Evolutionary conservation across 345 rosid genomes (phyloP), one percentile per base, ranked within the genome.

Genomic region (Pistacia vera): DNA sequence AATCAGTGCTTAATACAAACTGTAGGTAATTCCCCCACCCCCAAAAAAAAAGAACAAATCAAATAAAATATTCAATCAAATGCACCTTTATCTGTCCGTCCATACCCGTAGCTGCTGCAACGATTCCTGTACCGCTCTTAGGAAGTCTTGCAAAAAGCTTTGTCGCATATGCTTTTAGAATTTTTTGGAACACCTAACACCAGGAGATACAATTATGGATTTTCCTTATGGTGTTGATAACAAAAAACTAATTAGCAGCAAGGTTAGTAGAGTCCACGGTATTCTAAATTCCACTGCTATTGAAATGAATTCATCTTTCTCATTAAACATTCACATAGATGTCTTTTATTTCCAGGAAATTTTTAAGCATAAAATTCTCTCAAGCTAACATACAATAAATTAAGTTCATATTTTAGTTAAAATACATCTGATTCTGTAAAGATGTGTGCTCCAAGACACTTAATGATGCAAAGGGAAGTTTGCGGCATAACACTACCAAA

Each of bases 51-150:
- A 22, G 0, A 22, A 22, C 22, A 22, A 22, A 22, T 22, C 22
- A 22, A 22, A 22, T 22, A 0, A 22, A 22, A 22, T 22, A 22
- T 22, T 22, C 22, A 22, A 22, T 22, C 22, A 22, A 22, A n/a
- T 49, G 44, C 75, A 96, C 99, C 97, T 92, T 96, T 88, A 96
- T 96, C 81, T 90, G 98, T 64, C 97, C 93, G 73, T 96, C 99
- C 89, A 91, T 91, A 73, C 99, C 98, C 10, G 99, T 96, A 63
- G 99, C 99, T 66, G 99, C 97, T 33, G 99, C 99, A 81, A 96
- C 99, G 73, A 96, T 88, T 68, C 99, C 99, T 10, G 89, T 78
- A 68, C 99, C 99, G 71, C 98, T 93, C 83, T 91, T 96, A 17
- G 99, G 99, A 73, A 96, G 89, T 84, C 90, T 96, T 55, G 81